These are phyloP conservation scores for Micromonas pusilla DNA, from an alignment of 139 green algal genomes.

Conservation along the genomic window DNA sequence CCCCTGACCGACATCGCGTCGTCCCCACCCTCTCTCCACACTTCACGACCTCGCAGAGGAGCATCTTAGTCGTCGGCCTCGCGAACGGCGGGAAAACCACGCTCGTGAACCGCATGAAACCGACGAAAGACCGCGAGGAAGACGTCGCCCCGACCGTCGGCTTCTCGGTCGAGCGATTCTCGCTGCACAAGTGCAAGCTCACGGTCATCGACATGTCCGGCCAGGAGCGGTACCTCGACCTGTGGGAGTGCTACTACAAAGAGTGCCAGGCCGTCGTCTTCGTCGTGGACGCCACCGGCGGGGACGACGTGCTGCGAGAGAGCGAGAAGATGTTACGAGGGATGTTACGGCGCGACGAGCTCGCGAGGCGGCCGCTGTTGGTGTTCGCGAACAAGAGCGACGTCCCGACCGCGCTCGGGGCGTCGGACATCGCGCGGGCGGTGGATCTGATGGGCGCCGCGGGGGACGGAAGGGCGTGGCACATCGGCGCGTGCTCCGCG, in stretches of 20 bases:
- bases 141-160: conserved; percentile 41
- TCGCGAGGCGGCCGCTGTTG: conserved; percentile 39
- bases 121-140: not conserved
- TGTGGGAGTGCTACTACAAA: conserved; percentile 48
- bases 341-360: conserved; percentile 24
- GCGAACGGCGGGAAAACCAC: conserved; percentile 47
- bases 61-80: conserved; percentile 40
- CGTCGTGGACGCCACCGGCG: conserved; percentile 21
- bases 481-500: not conserved
- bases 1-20: too few relatives aligned
- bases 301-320: not conserved
- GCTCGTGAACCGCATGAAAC: conserved; percentile 32
- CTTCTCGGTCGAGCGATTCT: conserved; percentile 46
- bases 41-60: conserved; percentile 28
- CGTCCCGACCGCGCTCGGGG: not conserved
- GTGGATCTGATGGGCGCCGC: not conserved
- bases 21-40: too few relatives aligned
- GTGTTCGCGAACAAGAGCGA: conserved; percentile 49
- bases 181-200: conserved; percentile 32
- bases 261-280: conserved; percentile 35
- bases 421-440: not conserved
- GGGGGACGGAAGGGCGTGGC: not conserved
- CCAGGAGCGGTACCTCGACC: conserved; percentile 41
- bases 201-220: conserved; percentile 51
- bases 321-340: conserved; percentile 1